Base-by-base conservation (phyloP, 2,329 filamentous ascomycete species). In the Aspergillus intermedius region DNA sequence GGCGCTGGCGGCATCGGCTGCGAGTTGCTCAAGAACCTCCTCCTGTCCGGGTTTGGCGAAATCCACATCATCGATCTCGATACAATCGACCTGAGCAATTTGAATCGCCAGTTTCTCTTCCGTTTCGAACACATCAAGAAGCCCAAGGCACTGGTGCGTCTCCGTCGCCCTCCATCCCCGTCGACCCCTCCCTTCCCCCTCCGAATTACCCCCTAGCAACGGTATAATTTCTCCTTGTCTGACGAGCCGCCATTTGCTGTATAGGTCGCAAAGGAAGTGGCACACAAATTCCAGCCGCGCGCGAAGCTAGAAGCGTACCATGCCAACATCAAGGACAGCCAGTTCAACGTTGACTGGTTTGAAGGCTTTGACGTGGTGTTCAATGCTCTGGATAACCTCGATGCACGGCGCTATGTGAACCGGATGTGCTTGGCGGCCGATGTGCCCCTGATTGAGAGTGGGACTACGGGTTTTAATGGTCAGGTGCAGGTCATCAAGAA, bases 81-180 rank as follows among this genome's bases (percentile, higher is more conserved):
- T 69, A 98, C 93, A 1, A 97, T 98, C 72, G 93, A 98, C 66
- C 79, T 98, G 19, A 95, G 90, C 73, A 98, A 98, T 66, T 79
- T 98, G 45, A 98, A 98, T 62, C 87, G 93, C 48, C 93, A 98
- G 69, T 98, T 98, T 63, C 83, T 98, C 43, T 98, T 98, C 70
- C 82, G 91, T 52, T 86, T 91, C 61, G 91, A 97, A 67, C 93
- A 98, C 64, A 97, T 98, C 71, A 97, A 96, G 71, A 95, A 95
- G 69, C 83, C 91, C 1, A 98, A 98, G 67, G 91, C 93, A 45
- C 72, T 95, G 72, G 91, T 93, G 77, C 55, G 82, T 72, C 51
- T 35, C 41, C 32, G 21, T 34, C 10, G 34, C 45, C 21, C 25
- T 40, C 39, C 42, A 15, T 32, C 43, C 40, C 43, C 49, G 46